Evolutionary conservation across 2,329 filamentous ascomycete species (phyloP), one percentile per base, ranked within the genome.

Genomic region (Xylaria sp.): DNA sequence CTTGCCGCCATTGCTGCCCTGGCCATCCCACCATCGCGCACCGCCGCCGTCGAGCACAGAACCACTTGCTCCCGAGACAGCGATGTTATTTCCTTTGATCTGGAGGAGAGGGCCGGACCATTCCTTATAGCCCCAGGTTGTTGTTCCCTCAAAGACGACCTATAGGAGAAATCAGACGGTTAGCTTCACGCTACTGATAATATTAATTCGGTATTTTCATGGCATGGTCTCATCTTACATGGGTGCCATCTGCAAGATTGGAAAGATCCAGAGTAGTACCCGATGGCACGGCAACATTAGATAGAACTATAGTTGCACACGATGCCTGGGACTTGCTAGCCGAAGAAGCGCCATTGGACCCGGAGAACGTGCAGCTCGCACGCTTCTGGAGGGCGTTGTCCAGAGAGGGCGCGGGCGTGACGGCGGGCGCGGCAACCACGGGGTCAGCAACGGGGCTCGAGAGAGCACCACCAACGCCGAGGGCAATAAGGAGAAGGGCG

Each of bases 71-170:
- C 86, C 86, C 8, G 81, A 81, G 47, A 91, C 82, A 32, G 82
- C 83, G 72, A 90, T 83, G 69, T 82, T 80, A 42, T 78, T 85
- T 48, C 90, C 90, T 1, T 85, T 85, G 69, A 92, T 82, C 32
- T 84, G 84, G 73, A 92, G 83, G 14, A 92, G 82, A 53, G 90
- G 90, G 0, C 90, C 90, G 1, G 78, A 77, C 90, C 89, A 92
- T 74, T 90, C 86, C 70, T 87, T 81, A 80, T 90, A 91, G 21
- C 83, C 89, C 74, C 90, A 92, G 62, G 86, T 88, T n/a, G 90
- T 92, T 14, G 82, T 86, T 51, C 90, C 90, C 65, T 87, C 78
- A 78, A 92, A 92, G 72, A 85, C 86, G 69, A 91, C 83, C 79
- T 83, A 14, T 34, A 48, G 19, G 21, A 30, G 50, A 59, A 62